Evolutionary conservation across 2,329 filamentous ascomycete species (phyloP).

Genomic region (Lecanosticta acicola): DNA sequence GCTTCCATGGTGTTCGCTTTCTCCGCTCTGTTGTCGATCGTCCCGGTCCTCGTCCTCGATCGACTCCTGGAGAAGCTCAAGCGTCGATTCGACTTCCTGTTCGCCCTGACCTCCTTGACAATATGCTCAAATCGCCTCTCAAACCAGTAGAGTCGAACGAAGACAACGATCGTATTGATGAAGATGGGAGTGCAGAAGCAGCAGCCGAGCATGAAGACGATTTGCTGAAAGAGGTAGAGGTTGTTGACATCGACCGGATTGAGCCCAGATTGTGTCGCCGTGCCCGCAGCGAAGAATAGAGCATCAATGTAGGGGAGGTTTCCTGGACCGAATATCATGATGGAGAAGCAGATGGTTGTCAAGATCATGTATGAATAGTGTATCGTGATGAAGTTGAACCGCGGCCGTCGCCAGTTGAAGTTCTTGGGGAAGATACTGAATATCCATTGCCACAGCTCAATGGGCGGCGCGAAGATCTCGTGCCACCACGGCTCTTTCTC

Average conservation of each 20-base stretch:
- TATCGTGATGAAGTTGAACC: constrained; percentile 74
- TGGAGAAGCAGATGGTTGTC: constrained; percentile 65
- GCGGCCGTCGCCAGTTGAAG: constrained; percentile 43
- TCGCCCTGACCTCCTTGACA: constrained; percentile 63
- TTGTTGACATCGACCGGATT: constrained; percentile 62
- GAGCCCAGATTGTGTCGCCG: constrained; percentile 85
- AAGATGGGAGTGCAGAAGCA: constrained; percentile 78
- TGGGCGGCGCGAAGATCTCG: constrained; percentile 18
- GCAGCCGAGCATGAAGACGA: constrained; percentile 64
- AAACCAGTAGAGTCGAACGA: constrained; percentile 94
- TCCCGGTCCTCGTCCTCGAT: constrained; percentile 15
- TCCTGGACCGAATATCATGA: constrained; percentile 63
- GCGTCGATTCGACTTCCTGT: constrained; percentile 57
- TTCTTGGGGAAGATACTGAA: constrained; percentile 12
- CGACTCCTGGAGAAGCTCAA: constrained; percentile 49
- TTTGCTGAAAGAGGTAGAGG: constrained; percentile 46
- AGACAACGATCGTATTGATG: constrained; percentile 80
- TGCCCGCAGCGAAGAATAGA: constrained; percentile 78
- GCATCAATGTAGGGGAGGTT: constrained; percentile 75
- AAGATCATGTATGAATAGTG: constrained; percentile 81
- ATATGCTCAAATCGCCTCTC: constrained; percentile 90
- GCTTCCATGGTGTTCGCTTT: constrained; percentile 50
- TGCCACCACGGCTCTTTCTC: constrained; percentile 3
- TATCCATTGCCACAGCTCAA: constrained; percentile 18
- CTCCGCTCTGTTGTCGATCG: constrained; percentile 22